phyloP scores from a whole-genome alignment of 2,329 filamentous ascomycete genomes.

The Colletotrichum trifolii region DNA sequence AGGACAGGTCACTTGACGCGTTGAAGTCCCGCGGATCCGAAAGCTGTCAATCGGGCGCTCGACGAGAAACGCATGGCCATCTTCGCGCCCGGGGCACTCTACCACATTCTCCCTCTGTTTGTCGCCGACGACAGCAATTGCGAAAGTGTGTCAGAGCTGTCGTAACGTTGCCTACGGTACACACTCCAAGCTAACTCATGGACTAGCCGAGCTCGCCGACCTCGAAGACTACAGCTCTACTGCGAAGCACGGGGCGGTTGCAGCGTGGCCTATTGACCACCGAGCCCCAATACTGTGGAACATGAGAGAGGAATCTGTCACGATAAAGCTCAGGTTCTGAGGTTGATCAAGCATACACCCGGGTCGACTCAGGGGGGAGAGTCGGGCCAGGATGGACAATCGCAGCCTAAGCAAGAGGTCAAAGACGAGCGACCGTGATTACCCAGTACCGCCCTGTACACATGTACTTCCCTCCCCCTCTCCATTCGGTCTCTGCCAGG shows the following conservation, averaged over 20 bases:
- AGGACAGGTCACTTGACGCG: slow-evolving; percentile 52
- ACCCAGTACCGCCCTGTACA: too few species aligned
- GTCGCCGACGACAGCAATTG: slow-evolving; percentile 51
- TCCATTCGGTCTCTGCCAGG: too few species aligned
- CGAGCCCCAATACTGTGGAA: slow-evolving; percentile 41
- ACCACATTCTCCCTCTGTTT: slow-evolving; percentile 55
- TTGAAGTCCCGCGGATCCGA: slow-evolving; percentile 39
- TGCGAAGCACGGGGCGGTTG: slow-evolving; percentile 42
- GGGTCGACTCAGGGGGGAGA: not conserved
- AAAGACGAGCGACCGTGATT: slow-evolving; percentile 19
- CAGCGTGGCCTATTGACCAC: slow-evolving; percentile 46
- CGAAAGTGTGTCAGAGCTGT: slow-evolving; percentile 43
- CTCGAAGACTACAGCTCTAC: slow-evolving; percentile 43
- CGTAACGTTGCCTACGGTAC: not conserved
- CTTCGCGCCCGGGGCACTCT: slow-evolving; percentile 56
- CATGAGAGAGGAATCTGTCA: slow-evolving; percentile 44
- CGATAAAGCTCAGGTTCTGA: slow-evolving; percentile 45
- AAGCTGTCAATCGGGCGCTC: slow-evolving; percentile 41
- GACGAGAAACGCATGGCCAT: slow-evolving; percentile 49
- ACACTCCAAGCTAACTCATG: not conserved
- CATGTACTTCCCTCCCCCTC: too few species aligned
- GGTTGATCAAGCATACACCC: not conserved
- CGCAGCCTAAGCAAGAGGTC: not conserved
- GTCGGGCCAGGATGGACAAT: not conserved
- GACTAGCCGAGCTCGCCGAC: slow-evolving; percentile 39